A percentile compares a stretch with the other conserved stretches of the same genome.
Conservation (phyloP, 495 filamentous ascomycete species). For the Xanthoparmelia taractica region DNA sequence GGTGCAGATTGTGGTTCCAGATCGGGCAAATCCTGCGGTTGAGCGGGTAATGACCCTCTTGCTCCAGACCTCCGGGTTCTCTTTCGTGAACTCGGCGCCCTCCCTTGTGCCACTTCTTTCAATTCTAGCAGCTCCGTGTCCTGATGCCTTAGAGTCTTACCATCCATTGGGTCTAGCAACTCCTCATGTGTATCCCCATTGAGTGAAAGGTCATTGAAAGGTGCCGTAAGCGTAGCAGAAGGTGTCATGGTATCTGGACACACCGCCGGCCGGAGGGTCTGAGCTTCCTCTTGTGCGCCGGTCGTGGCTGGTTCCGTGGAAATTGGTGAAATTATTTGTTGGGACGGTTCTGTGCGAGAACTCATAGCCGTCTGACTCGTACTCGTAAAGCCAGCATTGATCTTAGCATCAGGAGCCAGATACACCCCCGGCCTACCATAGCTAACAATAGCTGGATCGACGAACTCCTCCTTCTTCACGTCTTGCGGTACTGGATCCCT, state of each 20-base stretch:
- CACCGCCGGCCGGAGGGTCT: neutral
- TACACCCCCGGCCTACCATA: constrained; percentile 27
- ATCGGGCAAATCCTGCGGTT: neutral
- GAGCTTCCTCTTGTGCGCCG: neutral
- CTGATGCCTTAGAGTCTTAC: neutral
- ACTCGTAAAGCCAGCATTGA: constrained; percentile 7
- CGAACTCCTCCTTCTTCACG: constrained; percentile 32
- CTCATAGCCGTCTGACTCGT: constrained; percentile 20
- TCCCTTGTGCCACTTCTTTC: neutral
- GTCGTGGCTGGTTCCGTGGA: neutral
- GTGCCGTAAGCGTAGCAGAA: constrained; percentile 15
- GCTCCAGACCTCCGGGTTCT: neutral
- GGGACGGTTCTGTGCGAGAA: neutral
- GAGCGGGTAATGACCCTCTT: constrained; percentile 6
- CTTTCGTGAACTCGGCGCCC: neutral
- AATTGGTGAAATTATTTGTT: neutral
- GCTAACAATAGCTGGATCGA: constrained; percentile 52
- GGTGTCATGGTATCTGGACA: neutral
- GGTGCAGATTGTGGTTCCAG: neutral
- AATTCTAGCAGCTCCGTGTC: neutral
- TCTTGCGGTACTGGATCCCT: constrained; percentile 11
- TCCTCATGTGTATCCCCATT: constrained; percentile 1
- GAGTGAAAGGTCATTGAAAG: constrained; percentile 13
- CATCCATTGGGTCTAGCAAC: neutral
- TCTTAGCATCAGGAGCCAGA: constrained; percentile 9